phyloP scores from a whole-genome alignment of 75 land plant genomes.

The Isoetes taiwanensis region DNA sequence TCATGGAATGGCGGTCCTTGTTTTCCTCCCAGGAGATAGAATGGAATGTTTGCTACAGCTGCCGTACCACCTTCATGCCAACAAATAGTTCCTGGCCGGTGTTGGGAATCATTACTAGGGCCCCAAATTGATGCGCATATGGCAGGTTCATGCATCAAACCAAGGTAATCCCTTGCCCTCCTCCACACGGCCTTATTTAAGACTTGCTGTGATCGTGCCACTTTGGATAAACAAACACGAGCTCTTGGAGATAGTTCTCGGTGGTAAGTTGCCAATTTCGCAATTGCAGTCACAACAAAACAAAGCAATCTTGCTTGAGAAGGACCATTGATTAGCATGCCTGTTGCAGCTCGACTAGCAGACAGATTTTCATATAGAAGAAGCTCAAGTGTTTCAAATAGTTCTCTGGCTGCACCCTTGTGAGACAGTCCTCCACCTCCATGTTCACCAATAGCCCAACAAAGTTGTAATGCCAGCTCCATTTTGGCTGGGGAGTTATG shows the following conservation, averaged over 20 bases:
- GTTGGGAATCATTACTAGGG: constrained; percentile 29
- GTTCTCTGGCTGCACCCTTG: constrained; percentile 84
- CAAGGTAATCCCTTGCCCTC: constrained; percentile 81
- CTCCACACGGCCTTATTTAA: constrained; percentile 58
- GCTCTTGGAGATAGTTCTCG: constrained; percentile 82
- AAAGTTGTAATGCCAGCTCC: constrained; percentile 82
- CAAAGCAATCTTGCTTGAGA: constrained; percentile 78
- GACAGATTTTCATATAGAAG: constrained; percentile 90
- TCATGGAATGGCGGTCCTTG: constrained; percentile 93
- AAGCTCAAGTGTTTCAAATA: constrained; percentile 85
- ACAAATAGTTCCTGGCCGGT: constrained; percentile 51
- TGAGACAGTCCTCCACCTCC: constrained; percentile 74
- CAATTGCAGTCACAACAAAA: constrained; percentile 85
- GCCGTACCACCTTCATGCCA: constrained; percentile 68
- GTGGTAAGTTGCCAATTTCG: constrained; percentile 93
- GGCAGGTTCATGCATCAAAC: constrained; percentile 82
- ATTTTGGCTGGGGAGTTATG: constrained; percentile 72
- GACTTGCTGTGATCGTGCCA: constrained; percentile 68
- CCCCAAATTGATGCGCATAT: constrained; percentile 80
- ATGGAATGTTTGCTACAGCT: constrained; percentile 79
- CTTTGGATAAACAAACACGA: constrained; percentile 90
- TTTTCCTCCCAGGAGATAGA: constrained; percentile 60
- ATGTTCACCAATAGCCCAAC: constrained; percentile 97
- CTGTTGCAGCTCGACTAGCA: constrained; percentile 15
- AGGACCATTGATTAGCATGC: constrained; percentile 13